Conservation (phyloP, 2,329 filamentous ascomycete genomes). For the Fusarium falciforme region DNA sequence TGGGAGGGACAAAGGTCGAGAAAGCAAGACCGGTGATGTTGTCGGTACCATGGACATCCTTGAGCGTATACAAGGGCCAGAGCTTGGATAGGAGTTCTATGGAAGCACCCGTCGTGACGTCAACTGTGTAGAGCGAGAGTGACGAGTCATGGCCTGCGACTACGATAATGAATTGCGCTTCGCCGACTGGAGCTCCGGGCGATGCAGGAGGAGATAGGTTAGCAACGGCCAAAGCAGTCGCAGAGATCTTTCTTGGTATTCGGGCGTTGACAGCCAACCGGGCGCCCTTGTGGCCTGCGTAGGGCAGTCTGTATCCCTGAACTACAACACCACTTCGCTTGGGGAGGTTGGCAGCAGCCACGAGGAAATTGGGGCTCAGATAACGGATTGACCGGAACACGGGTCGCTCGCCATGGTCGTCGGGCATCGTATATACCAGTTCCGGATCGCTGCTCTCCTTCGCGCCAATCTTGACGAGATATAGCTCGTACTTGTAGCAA, state of each 20-base stretch:
- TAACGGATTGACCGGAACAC: constrained; percentile 70
- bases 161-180: constrained; percentile 83
- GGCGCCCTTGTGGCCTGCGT: constrained; percentile 52
- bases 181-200: constrained; percentile 63
- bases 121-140: constrained; percentile 81
- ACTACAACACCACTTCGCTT: constrained; percentile 68
- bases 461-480: constrained; percentile 68
- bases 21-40: constrained; percentile 71
- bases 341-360: constrained; percentile 69
- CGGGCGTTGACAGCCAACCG: constrained; percentile 64
- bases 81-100: constrained; percentile 65
- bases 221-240: constrained; percentile 81
- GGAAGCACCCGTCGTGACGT: constrained; percentile 66
- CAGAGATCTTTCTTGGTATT: constrained; percentile 76
- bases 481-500: constrained; percentile 81
- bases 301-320: constrained; percentile 66
- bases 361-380: constrained; percentile 66
- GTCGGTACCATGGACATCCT: constrained; percentile 62
- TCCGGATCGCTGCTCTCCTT: constrained; percentile 61
- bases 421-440: constrained; percentile 67
- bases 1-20: constrained; percentile 67
- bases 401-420: constrained; percentile 60
- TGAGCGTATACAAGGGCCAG: constrained; percentile 64
- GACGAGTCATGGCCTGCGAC: constrained; percentile 84
- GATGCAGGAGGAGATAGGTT: constrained; percentile 70